phyloP scores from a whole-genome alignment of 768 basidiomycete species.

The Pleurotus sapidus region DNA sequence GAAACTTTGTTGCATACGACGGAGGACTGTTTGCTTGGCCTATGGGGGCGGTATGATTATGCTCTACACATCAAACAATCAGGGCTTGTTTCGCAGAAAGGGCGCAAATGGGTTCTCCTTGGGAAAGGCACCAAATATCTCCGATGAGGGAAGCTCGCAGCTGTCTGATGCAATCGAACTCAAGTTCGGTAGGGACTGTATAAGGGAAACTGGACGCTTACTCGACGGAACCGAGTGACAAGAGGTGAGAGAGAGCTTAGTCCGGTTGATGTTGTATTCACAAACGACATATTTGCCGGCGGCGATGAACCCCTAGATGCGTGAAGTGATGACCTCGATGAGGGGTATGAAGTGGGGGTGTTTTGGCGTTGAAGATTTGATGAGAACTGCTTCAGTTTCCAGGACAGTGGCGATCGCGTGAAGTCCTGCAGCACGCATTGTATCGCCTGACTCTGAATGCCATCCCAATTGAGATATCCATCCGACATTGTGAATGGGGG shows the following conservation, averaged over 20 bases:
- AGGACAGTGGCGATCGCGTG: slow-evolving; percentile 85
- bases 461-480: background rate
- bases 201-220: background rate
- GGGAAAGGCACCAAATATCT: background rate
- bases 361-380: too few species aligned
- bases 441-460: slow-evolving; percentile 89
- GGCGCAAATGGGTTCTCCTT: background rate
- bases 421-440: slow-evolving; percentile 97
- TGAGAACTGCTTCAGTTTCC: too few species aligned
- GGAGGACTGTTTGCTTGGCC: background rate
- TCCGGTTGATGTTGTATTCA: slow-evolving; percentile 84
- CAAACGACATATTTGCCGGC: slow-evolving; percentile 69
- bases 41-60: slow-evolving; percentile 6
- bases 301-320: slow-evolving; percentile 78
- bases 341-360: too few species aligned
- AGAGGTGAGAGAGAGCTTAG: slow-evolving; percentile 36
- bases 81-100: slow-evolving; percentile 7
- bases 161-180: background rate
- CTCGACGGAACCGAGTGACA: background rate
- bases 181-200: background rate
- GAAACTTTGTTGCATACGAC: background rate
- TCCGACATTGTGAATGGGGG: background rate
- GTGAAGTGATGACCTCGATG: background rate
- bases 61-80: background rate
- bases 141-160: background rate